phyloP scores from a whole-genome alignment of 345 rosid genomes.

The Lepidium africanum region DNA sequence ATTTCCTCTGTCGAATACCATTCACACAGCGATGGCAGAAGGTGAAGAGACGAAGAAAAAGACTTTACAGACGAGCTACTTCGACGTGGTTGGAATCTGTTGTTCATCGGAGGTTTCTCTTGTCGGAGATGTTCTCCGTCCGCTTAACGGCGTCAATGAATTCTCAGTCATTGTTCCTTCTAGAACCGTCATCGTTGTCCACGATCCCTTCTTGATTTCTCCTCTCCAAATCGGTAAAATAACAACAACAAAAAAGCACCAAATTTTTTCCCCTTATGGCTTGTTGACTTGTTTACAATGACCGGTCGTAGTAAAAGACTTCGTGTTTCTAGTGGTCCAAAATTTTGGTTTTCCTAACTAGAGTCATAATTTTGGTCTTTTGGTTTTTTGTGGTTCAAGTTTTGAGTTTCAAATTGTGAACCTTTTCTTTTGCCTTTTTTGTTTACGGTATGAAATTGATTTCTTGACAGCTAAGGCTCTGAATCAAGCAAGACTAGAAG shows the following conservation, averaged over 20 bases:
- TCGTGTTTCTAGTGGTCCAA: neutral
- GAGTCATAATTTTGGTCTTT: neutral
- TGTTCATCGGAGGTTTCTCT: constrained; percentile 79
- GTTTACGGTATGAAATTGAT: neutral
- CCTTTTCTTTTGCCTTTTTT: too few species aligned
- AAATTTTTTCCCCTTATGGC: neutral
- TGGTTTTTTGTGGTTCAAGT: too few species aligned
- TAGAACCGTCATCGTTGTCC: constrained; percentile 74
- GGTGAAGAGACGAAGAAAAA: neutral
- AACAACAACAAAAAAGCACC: neutral
- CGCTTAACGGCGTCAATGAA: constrained; percentile 58
- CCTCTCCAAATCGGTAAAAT: constrained; percentile 66
- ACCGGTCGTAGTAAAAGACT: too few species aligned
- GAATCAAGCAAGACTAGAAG: constrained; percentile 75
- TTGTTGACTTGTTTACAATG: too few species aligned
- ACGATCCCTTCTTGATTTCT: constrained; percentile 54
- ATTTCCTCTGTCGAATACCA: neutral
- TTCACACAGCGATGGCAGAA: neutral
- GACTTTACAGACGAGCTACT: constrained; percentile 62
- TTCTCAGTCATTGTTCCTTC: constrained; percentile 63
- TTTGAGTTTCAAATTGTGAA: too few species aligned
- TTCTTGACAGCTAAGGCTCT: constrained; percentile 56
- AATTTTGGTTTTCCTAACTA: too few species aligned
- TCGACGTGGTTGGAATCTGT: constrained; percentile 76
- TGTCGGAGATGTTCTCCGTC: constrained; percentile 50